Base-by-base conservation (phyloP, 108 stramenopile species). In the Fragilaria crotonensis region DNA sequence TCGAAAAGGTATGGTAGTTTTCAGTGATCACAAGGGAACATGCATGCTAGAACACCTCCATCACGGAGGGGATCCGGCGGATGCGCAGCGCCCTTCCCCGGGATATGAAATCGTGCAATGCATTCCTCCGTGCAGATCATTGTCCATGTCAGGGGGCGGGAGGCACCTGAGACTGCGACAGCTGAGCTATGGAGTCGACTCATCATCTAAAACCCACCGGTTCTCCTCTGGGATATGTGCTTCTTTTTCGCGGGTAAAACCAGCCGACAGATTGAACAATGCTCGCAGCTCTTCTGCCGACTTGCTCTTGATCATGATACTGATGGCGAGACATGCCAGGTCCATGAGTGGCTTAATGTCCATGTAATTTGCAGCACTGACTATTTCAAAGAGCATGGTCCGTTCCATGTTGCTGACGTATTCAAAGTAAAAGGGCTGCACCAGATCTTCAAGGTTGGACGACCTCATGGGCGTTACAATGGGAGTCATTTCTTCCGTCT, bases 211-310 rank as follows among this genome's bases (percentile, higher is more conserved):
- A n/a, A n/a, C 36, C 99, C 99, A 99, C 76, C 98, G 98, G 85
- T 99, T 99, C 85, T 99, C 97, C 71, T 98, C 97, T 33, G 97
- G 82, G 5, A 99, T 97, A 74, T 95, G 97, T 19, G 96, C 96
- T 85, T 99, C 99, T 64, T 99, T 98, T 64, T 98, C 97, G 1
- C 98, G 99, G 47, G 95, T 93, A 75, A 99, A 99, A 73, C 98
- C 98, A 72, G 99, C 98, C 49, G 82, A 84, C 71, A 99, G 98
- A 76, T 97, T 97, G 81, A 99, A 99, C 21, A 90, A 94, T 50
- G 81, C 75, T 31, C 98, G 88, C 67, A 98, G 96, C 62, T 99
- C 98, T 68, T 99, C 98, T 2, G 97, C 96, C 4, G 95, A 96
- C 77, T 99, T 97, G 7, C 93, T 93, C 89, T 97, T 96, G 76